These are phyloP conservation scores for Yamadazyma insecticola DNA, from an alignment of 805 yeast species.

Conservation along the genomic window DNA sequence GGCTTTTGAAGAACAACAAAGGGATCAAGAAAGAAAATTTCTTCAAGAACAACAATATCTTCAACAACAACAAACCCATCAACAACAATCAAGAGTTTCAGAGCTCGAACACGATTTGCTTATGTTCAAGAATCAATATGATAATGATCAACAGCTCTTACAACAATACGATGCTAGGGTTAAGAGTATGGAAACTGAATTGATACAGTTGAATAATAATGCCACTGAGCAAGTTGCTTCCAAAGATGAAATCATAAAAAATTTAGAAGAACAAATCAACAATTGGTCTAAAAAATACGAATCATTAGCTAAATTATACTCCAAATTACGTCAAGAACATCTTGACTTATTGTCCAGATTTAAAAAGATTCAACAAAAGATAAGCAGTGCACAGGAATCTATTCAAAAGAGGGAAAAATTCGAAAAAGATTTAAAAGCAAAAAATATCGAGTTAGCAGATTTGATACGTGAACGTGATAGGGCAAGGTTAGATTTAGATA, in stretches of 20 bases:
- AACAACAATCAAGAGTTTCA: constrained; percentile 72
- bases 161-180: constrained; percentile 87
- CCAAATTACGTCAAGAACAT: constrained; percentile 90
- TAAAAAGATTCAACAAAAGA: constrained; percentile 80
- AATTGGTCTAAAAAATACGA: constrained; percentile 87
- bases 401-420: constrained; percentile 75
- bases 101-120: constrained; percentile 79
- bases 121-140: constrained; percentile 73
- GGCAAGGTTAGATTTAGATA: constrained; percentile 77
- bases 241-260: constrained; percentile 66
- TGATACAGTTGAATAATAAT: constrained; percentile 53
- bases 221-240: constrained; percentile 70
- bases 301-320: constrained; percentile 80
- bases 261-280: constrained; percentile 67
- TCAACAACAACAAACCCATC: constrained; percentile 65
- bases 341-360: constrained; percentile 70
- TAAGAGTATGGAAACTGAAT: constrained; percentile 72
- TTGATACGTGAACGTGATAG: constrained; percentile 85
- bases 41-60: constrained; percentile 62
- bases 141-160: constrained; percentile 75
- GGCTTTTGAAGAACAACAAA: constrained; percentile 71
- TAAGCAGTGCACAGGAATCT: constrained; percentile 86
- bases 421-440: constrained; percentile 79
- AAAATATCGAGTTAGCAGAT: constrained; percentile 84
- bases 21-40: constrained; percentile 63